Evolutionary conservation across 805 yeast genomes (phyloP).

Genomic region (Blastobotrys peoriensis): DNA sequence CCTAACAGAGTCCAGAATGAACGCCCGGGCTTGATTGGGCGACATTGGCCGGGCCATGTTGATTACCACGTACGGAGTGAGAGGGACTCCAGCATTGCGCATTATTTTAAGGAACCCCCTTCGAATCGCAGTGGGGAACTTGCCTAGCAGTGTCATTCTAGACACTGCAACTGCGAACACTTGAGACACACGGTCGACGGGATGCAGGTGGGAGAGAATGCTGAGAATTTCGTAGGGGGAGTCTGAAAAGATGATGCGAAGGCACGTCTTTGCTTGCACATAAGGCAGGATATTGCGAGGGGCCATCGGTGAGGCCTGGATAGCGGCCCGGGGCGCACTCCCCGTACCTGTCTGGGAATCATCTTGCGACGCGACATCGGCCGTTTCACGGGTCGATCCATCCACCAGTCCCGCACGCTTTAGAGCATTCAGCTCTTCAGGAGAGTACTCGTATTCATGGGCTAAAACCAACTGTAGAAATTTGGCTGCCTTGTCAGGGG

Average conservation of each 20-base stretch:
- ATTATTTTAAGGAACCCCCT: too few relatives aligned
- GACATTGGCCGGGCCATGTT: not conserved
- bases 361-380: too few relatives aligned
- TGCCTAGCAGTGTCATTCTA: not conserved
- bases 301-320: too few relatives aligned
- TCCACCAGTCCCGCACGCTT: too few relatives aligned
- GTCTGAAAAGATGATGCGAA: not conserved
- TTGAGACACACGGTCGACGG: not conserved
- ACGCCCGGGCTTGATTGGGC: not conserved
- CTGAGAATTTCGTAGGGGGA: too few relatives aligned
- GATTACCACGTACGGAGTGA: not conserved
- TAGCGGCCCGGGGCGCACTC: too few relatives aligned
- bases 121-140: not conserved
- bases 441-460: slow-evolving; percentile 18
- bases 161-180: not conserved
- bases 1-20: not conserved
- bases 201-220: not conserved
- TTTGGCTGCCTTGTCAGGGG: slow-evolving; percentile 11
- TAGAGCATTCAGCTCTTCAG: slow-evolving; percentile 15
- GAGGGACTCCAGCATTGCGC: not conserved
- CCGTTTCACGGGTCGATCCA: too few relatives aligned
- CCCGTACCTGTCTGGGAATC: too few relatives aligned
- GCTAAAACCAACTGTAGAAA: slow-evolving; percentile 13
- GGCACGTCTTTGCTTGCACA: not conserved
- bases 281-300: not conserved